A percentile compares a stretch with the other conserved stretches of the same genome.
phyloP scores from a whole-genome alignment of 169 alveolate genomes.

The Cryptosporidium meleagridis region DNA sequence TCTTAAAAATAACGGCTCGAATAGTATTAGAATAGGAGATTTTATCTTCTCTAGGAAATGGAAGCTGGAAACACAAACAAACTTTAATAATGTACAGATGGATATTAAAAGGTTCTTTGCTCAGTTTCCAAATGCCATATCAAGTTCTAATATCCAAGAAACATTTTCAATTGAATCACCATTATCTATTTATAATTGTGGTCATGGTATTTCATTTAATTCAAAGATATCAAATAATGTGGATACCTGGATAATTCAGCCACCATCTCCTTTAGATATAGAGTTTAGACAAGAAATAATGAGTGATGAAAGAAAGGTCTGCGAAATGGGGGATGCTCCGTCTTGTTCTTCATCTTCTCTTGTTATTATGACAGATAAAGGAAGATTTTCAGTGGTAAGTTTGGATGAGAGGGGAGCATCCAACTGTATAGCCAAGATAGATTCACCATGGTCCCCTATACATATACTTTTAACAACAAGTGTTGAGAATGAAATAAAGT shows the following conservation, averaged over 20 bases:
- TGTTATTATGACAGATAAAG: conserved; percentile 11
- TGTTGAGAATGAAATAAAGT: conserved; percentile 18
- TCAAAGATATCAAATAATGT: conserved; percentile 27
- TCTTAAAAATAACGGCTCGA: not conserved
- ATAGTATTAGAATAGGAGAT: not conserved
- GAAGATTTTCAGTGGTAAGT: conserved; percentile 11
- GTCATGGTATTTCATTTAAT: conserved; percentile 14
- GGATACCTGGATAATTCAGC: conserved; percentile 54
- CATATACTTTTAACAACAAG: conserved; percentile 30
- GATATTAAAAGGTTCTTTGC: conserved; percentile 43
- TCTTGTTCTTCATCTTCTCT: not conserved
- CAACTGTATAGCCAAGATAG: conserved; percentile 44
- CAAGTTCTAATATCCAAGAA: conserved; percentile 25
- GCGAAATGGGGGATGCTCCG: not conserved
- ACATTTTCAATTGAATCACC: conserved; percentile 49
- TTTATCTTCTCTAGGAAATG: conserved; percentile 2
- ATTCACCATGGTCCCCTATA: conserved; percentile 68
- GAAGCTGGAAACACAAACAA: conserved; percentile 21
- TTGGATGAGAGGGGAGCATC: conserved; percentile 1
- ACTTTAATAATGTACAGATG: not conserved
- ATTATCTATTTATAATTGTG: conserved; percentile 51
- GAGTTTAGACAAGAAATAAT: not conserved
- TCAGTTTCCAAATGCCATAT: conserved; percentile 1
- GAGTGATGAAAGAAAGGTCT: not conserved
- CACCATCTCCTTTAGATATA: conserved; percentile 26